Evolutionary conservation across 495 filamentous ascomycete genomes (phyloP).

Genomic region (Penicillium cinerascens): DNA sequence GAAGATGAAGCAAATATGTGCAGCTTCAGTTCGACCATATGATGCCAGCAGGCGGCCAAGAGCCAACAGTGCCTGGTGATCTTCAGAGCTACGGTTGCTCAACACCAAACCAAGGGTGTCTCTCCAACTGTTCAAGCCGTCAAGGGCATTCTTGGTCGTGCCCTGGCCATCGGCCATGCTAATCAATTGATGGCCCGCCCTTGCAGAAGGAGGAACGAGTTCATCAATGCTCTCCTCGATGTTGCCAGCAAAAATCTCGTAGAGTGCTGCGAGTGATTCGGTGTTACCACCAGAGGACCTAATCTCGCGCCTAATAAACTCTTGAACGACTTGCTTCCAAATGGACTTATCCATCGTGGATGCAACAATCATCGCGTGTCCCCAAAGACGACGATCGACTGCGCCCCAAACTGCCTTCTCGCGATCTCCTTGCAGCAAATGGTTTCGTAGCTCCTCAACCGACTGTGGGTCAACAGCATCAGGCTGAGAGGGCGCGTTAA

Average conservation of each 20-base stretch:
- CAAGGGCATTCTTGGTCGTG: constrained; percentile 66
- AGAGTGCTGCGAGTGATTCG: constrained; percentile 83
- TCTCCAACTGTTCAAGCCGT: constrained; percentile 88
- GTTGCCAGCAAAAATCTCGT: constrained; percentile 90
- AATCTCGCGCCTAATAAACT: constrained; percentile 91
- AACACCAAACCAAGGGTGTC: constrained; percentile 84
- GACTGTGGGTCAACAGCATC: constrained; percentile 66
- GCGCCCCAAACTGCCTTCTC: constrained; percentile 93
- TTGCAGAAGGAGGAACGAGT: constrained; percentile 89
- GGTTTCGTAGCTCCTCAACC: constrained; percentile 63
- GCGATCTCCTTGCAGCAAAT: constrained; percentile 74
- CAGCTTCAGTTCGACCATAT: constrained; percentile 86
- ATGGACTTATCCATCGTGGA: constrained; percentile 65
- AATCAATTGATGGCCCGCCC: constrained; percentile 87
- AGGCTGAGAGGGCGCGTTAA: constrained; percentile 32
- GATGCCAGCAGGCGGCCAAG: constrained; percentile 80
- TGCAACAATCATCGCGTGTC: constrained; percentile 89
- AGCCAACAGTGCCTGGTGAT: constrained; percentile 69
- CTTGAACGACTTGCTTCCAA: constrained; percentile 89
- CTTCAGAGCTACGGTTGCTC: constrained; percentile 79
- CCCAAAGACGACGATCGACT: constrained; percentile 92
- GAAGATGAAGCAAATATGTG: constrained; percentile 82
- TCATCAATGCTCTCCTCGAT: constrained; percentile 93
- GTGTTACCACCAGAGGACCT: constrained; percentile 70
- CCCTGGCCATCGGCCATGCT: constrained; percentile 61